Evolutionary conservation across 148 eudicot genomes (phyloP).

Genomic region (Spergularia marina): DNA sequence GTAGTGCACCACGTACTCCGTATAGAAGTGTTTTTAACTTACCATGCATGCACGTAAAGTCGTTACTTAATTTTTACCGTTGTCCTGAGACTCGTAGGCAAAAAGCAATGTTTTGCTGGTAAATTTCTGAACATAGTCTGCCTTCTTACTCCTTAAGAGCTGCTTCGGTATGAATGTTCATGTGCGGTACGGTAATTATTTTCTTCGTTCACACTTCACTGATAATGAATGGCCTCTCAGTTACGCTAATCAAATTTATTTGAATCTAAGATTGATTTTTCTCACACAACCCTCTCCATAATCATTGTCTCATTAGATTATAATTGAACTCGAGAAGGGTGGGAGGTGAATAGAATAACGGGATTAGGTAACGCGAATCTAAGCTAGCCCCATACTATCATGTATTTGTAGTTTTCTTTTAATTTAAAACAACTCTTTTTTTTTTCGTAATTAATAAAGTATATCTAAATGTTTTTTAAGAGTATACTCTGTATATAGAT

Average conservation of each 20-base stretch:
- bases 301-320: no score
- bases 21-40: no score
- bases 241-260: background rate
- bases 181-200: constrained; percentile 1
- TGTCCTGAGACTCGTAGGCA: constrained; percentile 22
- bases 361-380: no score
- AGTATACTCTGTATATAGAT: no score
- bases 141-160: constrained; percentile 18
- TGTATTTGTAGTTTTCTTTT: no score
- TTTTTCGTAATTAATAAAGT: no score
- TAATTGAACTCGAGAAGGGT: no score
- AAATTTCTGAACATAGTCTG: constrained; percentile 20
- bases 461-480: no score
- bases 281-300: background rate
- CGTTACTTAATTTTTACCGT: background rate
- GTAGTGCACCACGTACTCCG: background rate
- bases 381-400: no score
- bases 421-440: no score
- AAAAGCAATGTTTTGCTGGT: constrained; percentile 29
- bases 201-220: constrained; percentile 19
- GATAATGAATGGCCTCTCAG: constrained; percentile 17
- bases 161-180: constrained; percentile 17
- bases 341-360: no score
- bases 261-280: no score
- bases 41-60: constrained; percentile 27